These are phyloP conservation scores for Boletus rubroflammeus DNA, from an alignment of 768 basidiomycete species.

Conservation along the genomic window DNA sequence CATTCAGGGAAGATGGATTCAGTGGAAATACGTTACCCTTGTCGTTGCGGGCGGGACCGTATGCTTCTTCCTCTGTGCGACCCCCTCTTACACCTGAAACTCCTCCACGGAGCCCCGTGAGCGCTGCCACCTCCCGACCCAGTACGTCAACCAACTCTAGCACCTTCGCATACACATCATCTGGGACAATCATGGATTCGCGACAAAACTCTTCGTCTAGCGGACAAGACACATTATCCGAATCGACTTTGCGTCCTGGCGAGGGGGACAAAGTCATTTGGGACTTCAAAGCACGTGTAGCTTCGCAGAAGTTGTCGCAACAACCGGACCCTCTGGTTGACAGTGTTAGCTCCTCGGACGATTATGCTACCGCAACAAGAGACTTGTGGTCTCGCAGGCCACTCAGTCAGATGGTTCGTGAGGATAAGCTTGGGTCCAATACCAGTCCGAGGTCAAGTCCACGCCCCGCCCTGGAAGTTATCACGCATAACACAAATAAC, in stretches of 20 bases:
- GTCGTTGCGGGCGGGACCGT: constrained; percentile 29
- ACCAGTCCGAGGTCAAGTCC: constrained; percentile 19
- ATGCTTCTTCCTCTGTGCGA: constrained; percentile 18
- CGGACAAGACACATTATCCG: constrained; percentile 32
- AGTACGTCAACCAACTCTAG: constrained; percentile 33
- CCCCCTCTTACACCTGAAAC: constrained; percentile 41
- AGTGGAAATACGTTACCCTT: constrained; percentile 21
- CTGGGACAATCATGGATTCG: constrained; percentile 26
- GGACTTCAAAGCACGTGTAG: constrained; percentile 23
- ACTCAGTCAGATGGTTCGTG: constrained; percentile 26
- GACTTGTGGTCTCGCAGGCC: constrained; percentile 33
- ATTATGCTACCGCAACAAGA: constrained; percentile 29
- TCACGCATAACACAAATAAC: constrained; percentile 20
- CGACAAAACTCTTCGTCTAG: constrained; percentile 27
- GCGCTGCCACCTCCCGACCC: constrained; percentile 44
- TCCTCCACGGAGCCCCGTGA: constrained; percentile 64
- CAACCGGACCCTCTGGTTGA: constrained; percentile 18
- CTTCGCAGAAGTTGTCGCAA: constrained; percentile 17
- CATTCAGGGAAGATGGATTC: constrained; percentile 30
- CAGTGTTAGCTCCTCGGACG: constrained; percentile 24
- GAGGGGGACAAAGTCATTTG: constrained; percentile 30
- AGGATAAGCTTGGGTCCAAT: constrained; percentile 16
- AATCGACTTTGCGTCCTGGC: constrained; percentile 33
- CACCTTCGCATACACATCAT: constrained; percentile 24
- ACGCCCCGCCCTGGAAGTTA: constrained; percentile 31